These are phyloP conservation scores for Populus trichocarpa DNA, from an alignment of 441 rosid species.

Conservation along the genomic window DNA sequence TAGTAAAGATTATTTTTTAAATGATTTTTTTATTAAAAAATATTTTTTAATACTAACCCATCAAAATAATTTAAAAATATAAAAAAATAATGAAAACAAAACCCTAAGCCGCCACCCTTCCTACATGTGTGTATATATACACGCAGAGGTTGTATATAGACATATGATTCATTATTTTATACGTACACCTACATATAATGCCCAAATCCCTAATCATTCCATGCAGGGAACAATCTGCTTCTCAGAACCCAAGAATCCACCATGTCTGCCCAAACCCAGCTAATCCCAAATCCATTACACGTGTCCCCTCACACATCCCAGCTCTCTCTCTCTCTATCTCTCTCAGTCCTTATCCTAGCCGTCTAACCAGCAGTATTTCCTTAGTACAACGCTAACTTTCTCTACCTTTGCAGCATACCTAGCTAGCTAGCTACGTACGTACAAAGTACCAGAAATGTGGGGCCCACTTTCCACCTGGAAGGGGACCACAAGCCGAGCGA, in stretches of 20 bases:
- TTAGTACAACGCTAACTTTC: not conserved
- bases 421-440: not conserved
- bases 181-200: not conserved
- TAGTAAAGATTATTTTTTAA: no score
- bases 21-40: no score
- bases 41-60: no score
- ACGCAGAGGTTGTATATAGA: not conserved
- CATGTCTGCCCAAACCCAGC: conserved; percentile 67
- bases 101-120: not conserved
- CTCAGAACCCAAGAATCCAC: conserved; percentile 62
- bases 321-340: conserved; percentile 11
- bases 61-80: no score
- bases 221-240: conserved; percentile 58
- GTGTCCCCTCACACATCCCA: conserved; percentile 37
- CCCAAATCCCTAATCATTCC: conserved; percentile 51
- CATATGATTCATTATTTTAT: not conserved
- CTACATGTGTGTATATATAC: not conserved
- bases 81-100: not conserved
- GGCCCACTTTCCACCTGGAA: not conserved
- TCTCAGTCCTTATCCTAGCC: not conserved
- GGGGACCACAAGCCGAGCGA: not conserved
- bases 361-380: not conserved
- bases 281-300: conserved; percentile 20
- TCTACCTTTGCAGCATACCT: not conserved
- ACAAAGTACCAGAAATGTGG: not conserved